A percentile compares a stretch with the other conserved stretches of the same genome.
Conservation (phyloP, 129 eudicot genomes). For the Scalesia atractyloides region DNA sequence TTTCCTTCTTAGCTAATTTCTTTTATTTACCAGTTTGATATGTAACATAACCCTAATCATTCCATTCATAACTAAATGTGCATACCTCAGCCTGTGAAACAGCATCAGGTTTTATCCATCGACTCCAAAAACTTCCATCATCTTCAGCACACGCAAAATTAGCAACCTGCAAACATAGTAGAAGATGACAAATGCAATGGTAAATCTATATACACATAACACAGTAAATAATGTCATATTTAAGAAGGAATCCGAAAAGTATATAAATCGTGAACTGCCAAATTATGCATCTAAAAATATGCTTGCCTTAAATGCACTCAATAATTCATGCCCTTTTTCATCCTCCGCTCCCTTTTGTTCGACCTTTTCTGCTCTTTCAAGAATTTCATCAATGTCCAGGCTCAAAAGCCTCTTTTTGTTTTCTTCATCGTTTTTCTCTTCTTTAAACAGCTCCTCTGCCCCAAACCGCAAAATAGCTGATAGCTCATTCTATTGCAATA, state of each 20-base stretch:
- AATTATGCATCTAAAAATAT: not conserved
- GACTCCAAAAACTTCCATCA: constrained; percentile 98
- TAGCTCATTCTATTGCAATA: constrained; percentile 77
- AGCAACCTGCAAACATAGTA: constrained; percentile 70
- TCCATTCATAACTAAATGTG: constrained; percentile 3
- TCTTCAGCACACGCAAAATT: constrained; percentile 91
- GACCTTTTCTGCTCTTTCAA: constrained; percentile 96
- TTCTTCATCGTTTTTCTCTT: constrained; percentile 97
- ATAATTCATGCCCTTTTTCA: constrained; percentile 67
- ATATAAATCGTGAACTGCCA: not conserved
- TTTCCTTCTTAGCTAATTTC: too few species aligned
- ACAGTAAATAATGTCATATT: constrained; percentile 9
- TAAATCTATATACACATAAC: not conserved
- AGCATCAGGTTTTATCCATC: constrained; percentile 96
- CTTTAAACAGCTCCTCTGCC: constrained; percentile 95
- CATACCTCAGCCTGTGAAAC: constrained; percentile 83
- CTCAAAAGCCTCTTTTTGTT: constrained; percentile 80
- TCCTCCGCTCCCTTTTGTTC: constrained; percentile 66
- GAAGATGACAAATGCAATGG: not conserved
- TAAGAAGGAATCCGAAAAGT: not conserved
- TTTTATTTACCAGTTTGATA: too few species aligned
- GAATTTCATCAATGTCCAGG: constrained; percentile 95
- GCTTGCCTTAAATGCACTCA: constrained; percentile 87
- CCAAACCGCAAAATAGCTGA: constrained; percentile 98
- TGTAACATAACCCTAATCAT: too few species aligned